Base-by-base conservation (phyloP, 306 rosid species). In the Alnus glutinosa region DNA sequence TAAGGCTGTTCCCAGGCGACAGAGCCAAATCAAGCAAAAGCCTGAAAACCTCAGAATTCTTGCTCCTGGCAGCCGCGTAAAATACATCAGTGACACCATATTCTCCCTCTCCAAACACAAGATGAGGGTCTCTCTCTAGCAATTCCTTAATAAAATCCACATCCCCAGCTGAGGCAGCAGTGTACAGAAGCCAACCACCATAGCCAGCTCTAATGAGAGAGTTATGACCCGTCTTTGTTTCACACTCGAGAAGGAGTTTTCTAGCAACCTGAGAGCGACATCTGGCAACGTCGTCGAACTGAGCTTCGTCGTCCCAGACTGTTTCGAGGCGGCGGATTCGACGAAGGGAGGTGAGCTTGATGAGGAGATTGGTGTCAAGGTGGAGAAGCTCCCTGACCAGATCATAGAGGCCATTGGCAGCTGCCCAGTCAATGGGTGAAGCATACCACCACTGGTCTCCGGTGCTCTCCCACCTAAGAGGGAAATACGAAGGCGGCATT, bases 401-500 rank as follows among this genome's bases (percentile, higher is more conserved):
- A 71, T 94, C 97, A 75, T 89, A 94, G 9, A 84, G 85, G 36
- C 97, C 98, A 37, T 94, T 94, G 51, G 98, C 97, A 4, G 97
- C 95, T 0, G 98, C 98, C 88, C 87, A 91, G 10, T 94, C 98
- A 23, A 94, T 92, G 2, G 98, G 98, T 1, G 98, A 88, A 4
- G 95, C 98, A 63, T 83, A 94, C 98, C 98, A 94, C 98, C 98
- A 94, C 34, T 94, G 97, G 46, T 94, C 97, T 9, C 97, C 91
- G 0, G 93, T 92, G 83, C 97, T 92, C 62, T 94, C 97, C 98
- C 98, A 94, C 34, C 97, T 89, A 34, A 94, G 94, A 55, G 98
- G 97, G 42, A 94, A 91, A 28, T 83, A 78, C 3, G 86, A 78
- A 0, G 87, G 92, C 44, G 91, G 83, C 95, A 89, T 88, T 46